A percentile compares a stretch with the other conserved stretches of the same genome.
phyloP scores from a whole-genome alignment of 495 filamentous ascomycete species.

The Daldinia bambusicola region DNA sequence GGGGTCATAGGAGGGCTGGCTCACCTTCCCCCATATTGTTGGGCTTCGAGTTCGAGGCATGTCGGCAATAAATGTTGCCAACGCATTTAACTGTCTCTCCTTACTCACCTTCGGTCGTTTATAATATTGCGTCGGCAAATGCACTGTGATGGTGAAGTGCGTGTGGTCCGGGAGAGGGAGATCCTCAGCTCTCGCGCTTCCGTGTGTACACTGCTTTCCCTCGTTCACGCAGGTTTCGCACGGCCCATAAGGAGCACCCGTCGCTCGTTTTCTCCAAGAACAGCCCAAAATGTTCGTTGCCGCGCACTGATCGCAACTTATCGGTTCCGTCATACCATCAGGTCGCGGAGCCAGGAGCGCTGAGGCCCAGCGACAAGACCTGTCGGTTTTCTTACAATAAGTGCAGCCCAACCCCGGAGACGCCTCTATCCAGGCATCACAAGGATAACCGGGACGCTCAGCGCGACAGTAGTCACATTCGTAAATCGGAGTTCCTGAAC shows the following conservation, averaged over 20 bases:
- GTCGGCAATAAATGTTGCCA: not conserved
- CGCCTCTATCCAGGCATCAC: not conserved
- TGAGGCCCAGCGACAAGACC: not conserved
- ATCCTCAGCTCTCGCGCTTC: not conserved
- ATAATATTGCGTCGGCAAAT: not conserved
- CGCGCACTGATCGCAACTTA: constrained; percentile 15
- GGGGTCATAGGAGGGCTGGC: not conserved
- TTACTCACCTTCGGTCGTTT: not conserved
- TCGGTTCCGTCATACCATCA: constrained; percentile 17
- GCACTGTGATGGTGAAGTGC: not conserved
- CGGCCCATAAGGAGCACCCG: not conserved
- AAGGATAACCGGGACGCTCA: not conserved
- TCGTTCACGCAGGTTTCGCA: not conserved
- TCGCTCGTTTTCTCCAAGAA: not conserved
- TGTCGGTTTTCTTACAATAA: not conserved
- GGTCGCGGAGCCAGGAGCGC: constrained; percentile 5
- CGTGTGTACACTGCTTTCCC: not conserved
- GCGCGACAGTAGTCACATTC: not conserved
- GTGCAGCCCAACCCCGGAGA: constrained; percentile 21
- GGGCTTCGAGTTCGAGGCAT: not conserved
- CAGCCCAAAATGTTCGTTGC: not conserved
- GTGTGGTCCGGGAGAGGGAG: not conserved
- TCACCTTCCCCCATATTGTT: too few species aligned
- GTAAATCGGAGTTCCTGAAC: not conserved
- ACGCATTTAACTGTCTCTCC: not conserved